phyloP scores from a whole-genome alignment of 257 asterid species.

The Jasminum sambac region DNA sequence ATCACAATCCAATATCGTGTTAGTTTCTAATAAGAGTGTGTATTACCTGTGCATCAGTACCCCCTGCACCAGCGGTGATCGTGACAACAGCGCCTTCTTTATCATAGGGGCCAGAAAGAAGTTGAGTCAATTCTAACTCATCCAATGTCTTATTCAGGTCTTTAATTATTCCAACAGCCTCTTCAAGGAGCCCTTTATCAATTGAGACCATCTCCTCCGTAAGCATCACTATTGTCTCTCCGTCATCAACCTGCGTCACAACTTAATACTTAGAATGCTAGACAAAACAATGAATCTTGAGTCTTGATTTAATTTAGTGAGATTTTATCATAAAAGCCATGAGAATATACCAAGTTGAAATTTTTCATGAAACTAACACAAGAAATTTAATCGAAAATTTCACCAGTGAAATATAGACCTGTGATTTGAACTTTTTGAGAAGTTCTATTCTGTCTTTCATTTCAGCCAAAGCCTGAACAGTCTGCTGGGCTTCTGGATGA shows the following conservation, averaged over 20 bases:
- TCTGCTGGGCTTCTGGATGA: slow-evolving; percentile 88
- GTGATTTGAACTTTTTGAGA: slow-evolving; percentile 80
- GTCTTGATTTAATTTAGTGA: too few species aligned
- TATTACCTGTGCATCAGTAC: slow-evolving; percentile 98
- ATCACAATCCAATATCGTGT: not conserved
- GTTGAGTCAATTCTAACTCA: slow-evolving; percentile 84
- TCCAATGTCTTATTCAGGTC: slow-evolving; percentile 80
- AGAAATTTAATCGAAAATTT: slow-evolving; percentile 12
- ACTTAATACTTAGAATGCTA: slow-evolving; percentile 14
- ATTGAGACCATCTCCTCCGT: slow-evolving; percentile 91
- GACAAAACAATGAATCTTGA: not conserved
- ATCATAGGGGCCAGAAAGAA: slow-evolving; percentile 91
- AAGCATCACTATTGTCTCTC: slow-evolving; percentile 82
- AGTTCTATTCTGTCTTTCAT: slow-evolving; percentile 83
- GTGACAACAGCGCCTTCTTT: slow-evolving; percentile 86
- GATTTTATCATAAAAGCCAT: not conserved
- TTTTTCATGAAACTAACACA: not conserved
- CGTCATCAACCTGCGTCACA: slow-evolving; percentile 71
- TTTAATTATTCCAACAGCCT: slow-evolving; percentile 76
- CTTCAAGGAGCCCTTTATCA: slow-evolving; percentile 76
- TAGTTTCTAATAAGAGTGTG: not conserved
- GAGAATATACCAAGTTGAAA: not conserved
- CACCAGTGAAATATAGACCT: slow-evolving; percentile 47
- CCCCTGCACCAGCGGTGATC: slow-evolving; percentile 96
- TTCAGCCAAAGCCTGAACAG: slow-evolving; percentile 84